Conservation (phyloP, 805 yeast species). For the Suhomyces xylopsoci region DNA sequence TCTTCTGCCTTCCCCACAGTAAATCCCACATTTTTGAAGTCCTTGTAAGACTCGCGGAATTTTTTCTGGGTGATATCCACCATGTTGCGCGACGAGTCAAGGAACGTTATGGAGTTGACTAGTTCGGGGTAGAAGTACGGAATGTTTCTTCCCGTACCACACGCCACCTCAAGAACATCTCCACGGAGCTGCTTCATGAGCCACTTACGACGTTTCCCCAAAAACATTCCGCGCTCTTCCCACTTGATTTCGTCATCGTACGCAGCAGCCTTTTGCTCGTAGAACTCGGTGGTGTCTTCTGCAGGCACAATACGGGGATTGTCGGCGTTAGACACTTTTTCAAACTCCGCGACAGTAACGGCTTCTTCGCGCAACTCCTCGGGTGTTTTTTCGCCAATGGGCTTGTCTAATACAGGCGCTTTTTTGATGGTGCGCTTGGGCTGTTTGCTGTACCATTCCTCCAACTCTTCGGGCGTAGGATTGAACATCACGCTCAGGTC, state of each 20-base stretch:
- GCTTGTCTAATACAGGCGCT: slow-evolving; percentile 22
- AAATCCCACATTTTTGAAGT: slow-evolving; percentile 71
- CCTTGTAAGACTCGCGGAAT: slow-evolving; percentile 65
- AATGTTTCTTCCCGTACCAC: slow-evolving; percentile 94
- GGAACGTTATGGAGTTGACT: slow-evolving; percentile 72
- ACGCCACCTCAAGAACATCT: slow-evolving; percentile 89
- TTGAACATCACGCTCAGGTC: slow-evolving; percentile 33
- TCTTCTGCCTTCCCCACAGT: slow-evolving; percentile 91
- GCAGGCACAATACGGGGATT: slow-evolving; percentile 56
- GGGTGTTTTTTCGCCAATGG: slow-evolving; percentile 28
- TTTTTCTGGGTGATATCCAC: slow-evolving; percentile 73
- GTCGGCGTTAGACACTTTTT: slow-evolving; percentile 29
- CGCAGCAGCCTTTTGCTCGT: slow-evolving; percentile 70
- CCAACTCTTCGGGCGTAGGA: slow-evolving; percentile 41
- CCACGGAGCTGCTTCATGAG: slow-evolving; percentile 75
- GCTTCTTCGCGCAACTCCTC: slow-evolving; percentile 10
- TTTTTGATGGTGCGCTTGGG: slow-evolving; percentile 20
- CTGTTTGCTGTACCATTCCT: slow-evolving; percentile 39
- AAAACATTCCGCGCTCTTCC: slow-evolving; percentile 61
- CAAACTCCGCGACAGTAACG: slow-evolving; percentile 8
- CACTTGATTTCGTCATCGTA: slow-evolving; percentile 79
- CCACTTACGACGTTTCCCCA: slow-evolving; percentile 72
- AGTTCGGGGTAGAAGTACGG: slow-evolving; percentile 61
- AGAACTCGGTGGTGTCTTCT: slow-evolving; percentile 77
- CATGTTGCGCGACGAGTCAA: slow-evolving; percentile 86